Percentiles rank a stretch among this genome's conserved stretches.
phyloP scores from a whole-genome alignment of 352 stramenopile species.

The Globisporangium canariense region DNA sequence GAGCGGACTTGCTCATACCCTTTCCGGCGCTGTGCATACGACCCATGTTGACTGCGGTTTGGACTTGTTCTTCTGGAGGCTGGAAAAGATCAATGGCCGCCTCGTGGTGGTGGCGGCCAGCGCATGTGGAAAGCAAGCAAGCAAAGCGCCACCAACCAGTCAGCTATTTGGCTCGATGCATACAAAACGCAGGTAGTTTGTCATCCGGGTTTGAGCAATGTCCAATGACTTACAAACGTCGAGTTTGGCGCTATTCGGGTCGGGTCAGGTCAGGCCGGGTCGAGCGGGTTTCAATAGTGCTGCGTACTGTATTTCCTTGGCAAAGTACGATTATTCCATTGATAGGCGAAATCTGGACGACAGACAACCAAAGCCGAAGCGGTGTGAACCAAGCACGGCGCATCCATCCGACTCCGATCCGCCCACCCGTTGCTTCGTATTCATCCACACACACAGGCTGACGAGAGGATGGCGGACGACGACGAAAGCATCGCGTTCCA shows the following conservation, averaged over 20 bases:
- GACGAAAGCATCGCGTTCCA: slow-evolving; percentile 59
- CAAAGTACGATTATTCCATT: no score
- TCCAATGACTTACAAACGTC: no score
- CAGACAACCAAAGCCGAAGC: neutral
- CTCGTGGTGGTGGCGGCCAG: neutral
- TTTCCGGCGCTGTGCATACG: slow-evolving; percentile 99
- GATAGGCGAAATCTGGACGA: no score
- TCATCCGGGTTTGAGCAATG: no score
- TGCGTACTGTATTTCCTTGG: no score
- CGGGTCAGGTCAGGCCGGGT: no score
- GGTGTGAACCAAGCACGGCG: neutral
- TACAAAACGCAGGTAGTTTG: no score
- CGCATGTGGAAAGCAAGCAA: no score
- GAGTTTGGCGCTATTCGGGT: no score
- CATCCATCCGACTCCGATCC: neutral
- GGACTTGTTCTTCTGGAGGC: slow-evolving; percentile 44
- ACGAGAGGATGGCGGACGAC: slow-evolving; percentile 17
- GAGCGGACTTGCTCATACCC: slow-evolving; percentile 99
- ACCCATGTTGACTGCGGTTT: slow-evolving; percentile 89
- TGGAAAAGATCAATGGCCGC: slow-evolving; percentile 53
- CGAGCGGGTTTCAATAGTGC: no score
- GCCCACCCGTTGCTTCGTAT: no score
- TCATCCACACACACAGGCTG: neutral
- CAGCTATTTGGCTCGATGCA: slow-evolving; percentile 3
- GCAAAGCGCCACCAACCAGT: slow-evolving; percentile 2